Evolutionary conservation across 2,329 filamentous ascomycete species (phyloP).

Genomic region (Dactylellina drechsleri): DNA sequence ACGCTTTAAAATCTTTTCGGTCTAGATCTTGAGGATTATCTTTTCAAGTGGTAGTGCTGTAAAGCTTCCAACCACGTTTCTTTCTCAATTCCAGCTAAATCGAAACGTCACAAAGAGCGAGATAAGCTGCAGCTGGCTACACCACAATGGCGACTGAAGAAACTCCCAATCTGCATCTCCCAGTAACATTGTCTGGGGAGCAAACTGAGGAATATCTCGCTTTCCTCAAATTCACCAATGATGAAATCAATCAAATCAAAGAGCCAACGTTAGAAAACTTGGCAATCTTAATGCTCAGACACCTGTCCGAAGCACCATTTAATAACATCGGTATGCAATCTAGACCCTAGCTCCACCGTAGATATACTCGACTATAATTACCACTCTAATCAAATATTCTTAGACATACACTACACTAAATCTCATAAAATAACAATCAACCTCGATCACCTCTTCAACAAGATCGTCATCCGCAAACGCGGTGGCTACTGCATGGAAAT

Average conservation of each 20-base stretch:
- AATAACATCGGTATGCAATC: slow-evolving; percentile 28
- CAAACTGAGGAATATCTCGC: slow-evolving; percentile 38
- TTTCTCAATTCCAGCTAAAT: neutral
- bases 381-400: neutral
- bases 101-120: neutral
- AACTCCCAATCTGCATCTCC: neutral
- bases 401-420: slow-evolving; percentile 48
- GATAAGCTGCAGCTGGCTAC: no score
- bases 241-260: slow-evolving; percentile 21
- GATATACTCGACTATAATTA: neutral
- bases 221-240: slow-evolving; percentile 27
- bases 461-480: slow-evolving; percentile 34
- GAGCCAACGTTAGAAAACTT: slow-evolving; percentile 35
- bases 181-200: slow-evolving; percentile 10
- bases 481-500: slow-evolving; percentile 49
- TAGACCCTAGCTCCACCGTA: no score
- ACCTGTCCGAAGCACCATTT: slow-evolving; percentile 30
- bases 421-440: slow-evolving; percentile 18
- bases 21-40: no score
- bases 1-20: no score
- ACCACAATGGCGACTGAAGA: slow-evolving; percentile 25
- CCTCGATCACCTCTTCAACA: slow-evolving; percentile 34
- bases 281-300: slow-evolving; percentile 24
- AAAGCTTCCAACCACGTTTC: no score
- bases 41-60: no score